Conservation (phyloP, 148 eudicot species). For the Persicaria maculosa region DNA sequence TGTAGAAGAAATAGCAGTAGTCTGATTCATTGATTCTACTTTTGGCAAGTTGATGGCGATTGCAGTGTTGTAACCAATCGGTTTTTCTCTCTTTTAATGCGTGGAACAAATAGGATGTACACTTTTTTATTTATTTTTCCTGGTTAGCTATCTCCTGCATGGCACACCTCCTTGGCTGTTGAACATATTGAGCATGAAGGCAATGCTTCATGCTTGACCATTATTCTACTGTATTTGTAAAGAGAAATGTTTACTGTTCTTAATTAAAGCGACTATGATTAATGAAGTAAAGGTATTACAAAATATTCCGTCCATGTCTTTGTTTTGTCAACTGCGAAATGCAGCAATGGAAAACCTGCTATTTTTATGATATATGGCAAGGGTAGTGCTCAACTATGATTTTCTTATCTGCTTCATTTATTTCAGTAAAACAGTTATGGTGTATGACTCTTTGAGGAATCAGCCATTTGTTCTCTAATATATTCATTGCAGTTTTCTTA, state of each 20-base stretch:
- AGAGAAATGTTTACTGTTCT: no score
- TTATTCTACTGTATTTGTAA: no score
- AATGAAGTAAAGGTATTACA: no score
- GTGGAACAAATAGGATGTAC: not conserved
- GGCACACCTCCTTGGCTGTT: not conserved
- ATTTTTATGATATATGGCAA: no score
- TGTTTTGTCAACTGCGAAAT: no score
- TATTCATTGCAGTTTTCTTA: not conserved
- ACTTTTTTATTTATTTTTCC: not conserved
- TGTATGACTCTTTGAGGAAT: not conserved
- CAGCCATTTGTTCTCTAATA: not conserved
- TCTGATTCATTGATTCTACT: not conserved
- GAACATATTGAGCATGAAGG: not conserved
- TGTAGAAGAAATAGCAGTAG: not conserved
- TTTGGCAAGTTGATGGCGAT: not conserved
- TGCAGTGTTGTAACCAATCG: not conserved
- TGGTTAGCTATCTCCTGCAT: not conserved
- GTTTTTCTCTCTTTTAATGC: not conserved
- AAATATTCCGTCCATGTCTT: no score
- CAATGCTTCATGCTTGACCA: no score
- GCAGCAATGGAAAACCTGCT: no score
- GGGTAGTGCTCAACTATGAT: no score
- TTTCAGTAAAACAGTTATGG: not conserved
- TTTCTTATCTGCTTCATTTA: no score
- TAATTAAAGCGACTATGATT: no score